These are phyloP conservation scores for Diutina siamensis DNA, from an alignment of 1,139 yeast species.

Conservation along the genomic window DNA sequence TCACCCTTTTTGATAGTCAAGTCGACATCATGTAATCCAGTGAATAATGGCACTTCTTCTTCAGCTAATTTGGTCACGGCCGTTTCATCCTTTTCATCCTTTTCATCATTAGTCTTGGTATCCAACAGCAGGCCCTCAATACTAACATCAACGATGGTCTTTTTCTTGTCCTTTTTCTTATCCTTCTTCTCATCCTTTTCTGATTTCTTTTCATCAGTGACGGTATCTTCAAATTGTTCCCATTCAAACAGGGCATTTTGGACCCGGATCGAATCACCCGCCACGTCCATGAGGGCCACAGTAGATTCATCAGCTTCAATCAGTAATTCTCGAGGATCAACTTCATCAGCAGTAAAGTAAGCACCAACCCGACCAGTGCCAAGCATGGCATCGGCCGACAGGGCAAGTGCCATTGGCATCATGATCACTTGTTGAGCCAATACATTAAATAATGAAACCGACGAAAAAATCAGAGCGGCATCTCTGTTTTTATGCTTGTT, in stretches of 20 bases:
- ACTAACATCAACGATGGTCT: not conserved
- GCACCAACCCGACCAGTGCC: conserved; percentile 48
- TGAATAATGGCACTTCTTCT: conserved; percentile 11
- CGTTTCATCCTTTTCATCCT: not conserved
- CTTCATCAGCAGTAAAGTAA: conserved; percentile 6
- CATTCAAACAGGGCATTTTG: conserved; percentile 52
- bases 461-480: conserved; percentile 70
- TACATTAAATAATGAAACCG: conserved; percentile 63
- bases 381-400: conserved; percentile 58
- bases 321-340: not conserved
- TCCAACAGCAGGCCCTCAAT: not conserved
- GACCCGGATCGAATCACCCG: conserved; percentile 30
- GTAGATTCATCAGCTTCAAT: conserved; percentile 3
- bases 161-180: conserved; percentile 6
- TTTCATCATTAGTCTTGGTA: not conserved
- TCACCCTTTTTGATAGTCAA: conserved; percentile 36
- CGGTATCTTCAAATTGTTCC: conserved; percentile 36
- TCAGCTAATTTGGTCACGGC: no score
- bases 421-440: conserved; percentile 41
- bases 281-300: conserved; percentile 7
- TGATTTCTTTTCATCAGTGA: conserved; percentile 9
- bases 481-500: conserved; percentile 24
- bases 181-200: no score
- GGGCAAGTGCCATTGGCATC: conserved; percentile 60
- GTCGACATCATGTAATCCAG: conserved; percentile 22